phyloP scores from a whole-genome alignment of 371 early-diverging fungal species.

The Saksenaea vasiformis region DNA sequence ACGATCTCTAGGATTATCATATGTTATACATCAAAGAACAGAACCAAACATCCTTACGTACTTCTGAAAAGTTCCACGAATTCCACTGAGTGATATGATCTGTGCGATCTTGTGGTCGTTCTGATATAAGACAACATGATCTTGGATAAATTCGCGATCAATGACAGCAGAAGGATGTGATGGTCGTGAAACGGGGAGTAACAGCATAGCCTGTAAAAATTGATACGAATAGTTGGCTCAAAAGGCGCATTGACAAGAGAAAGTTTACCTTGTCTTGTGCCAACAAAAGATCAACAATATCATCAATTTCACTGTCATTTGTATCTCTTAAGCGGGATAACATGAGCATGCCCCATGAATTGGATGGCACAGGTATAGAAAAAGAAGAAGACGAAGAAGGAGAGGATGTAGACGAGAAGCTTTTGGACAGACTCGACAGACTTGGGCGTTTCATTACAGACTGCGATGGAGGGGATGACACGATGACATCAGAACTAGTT shows the following conservation, averaged over 20 bases:
- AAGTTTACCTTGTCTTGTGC: constrained; percentile 29
- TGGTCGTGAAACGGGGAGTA: constrained; percentile 51
- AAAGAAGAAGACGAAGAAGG: constrained; percentile 26
- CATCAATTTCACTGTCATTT: constrained; percentile 39
- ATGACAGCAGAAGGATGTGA: constrained; percentile 44
- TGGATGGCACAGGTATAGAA: constrained; percentile 53
- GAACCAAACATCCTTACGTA: constrained; percentile 10
- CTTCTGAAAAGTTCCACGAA: constrained; percentile 48
- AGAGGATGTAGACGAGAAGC: constrained; percentile 21
- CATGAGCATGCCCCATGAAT: constrained; percentile 52
- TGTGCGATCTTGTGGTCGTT: constrained; percentile 23
- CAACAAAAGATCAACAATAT: constrained; percentile 34
- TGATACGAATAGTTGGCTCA: background rate
- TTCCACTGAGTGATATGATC: constrained; percentile 42
- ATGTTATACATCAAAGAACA: background rate
- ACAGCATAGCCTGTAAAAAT: constrained; percentile 27
- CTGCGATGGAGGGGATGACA: background rate
- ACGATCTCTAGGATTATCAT: constrained; percentile 22
- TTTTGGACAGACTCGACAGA: constrained; percentile 23
- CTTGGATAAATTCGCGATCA: constrained; percentile 51
- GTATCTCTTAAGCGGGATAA: constrained; percentile 34
- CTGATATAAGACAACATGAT: constrained; percentile 44
- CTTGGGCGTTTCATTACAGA: constrained; percentile 19
- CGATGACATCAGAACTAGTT: background rate
- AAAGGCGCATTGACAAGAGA: background rate